Conservation (phyloP, 169 alveolate species). For the Plasmodium inui region DNA sequence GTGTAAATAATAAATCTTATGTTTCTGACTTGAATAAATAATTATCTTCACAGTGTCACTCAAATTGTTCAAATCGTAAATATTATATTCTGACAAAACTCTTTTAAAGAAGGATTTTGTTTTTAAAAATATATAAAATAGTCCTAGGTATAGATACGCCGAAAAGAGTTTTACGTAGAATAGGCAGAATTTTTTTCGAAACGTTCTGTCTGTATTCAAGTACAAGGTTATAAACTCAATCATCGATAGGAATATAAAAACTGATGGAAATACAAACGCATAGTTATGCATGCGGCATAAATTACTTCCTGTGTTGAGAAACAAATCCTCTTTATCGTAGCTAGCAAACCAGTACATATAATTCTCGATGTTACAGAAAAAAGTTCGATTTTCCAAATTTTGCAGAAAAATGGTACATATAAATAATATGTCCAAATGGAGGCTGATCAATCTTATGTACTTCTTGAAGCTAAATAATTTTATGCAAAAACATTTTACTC, state of each 20-base stretch:
- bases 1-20: constrained; percentile 30
- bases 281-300: constrained; percentile 52
- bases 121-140: constrained; percentile 55
- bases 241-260: constrained; percentile 26
- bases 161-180: constrained; percentile 11
- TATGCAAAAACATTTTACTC: background rate
- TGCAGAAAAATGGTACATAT: constrained; percentile 33
- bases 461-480: constrained; percentile 19
- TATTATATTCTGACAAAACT: constrained; percentile 21
- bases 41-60: constrained; percentile 46
- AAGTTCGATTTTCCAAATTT: constrained; percentile 39
- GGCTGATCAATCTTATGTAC: constrained; percentile 13
- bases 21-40: constrained; percentile 51
- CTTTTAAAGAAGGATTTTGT: constrained; percentile 21
- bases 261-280: constrained; percentile 25
- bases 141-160: constrained; percentile 30
- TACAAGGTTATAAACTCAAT: constrained; percentile 34
- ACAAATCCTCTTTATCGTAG: constrained; percentile 16
- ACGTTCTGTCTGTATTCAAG: constrained; percentile 17
- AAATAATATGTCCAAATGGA: constrained; percentile 59
- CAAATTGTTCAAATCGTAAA: constrained; percentile 7
- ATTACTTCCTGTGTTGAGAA: constrained; percentile 37
- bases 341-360: constrained; percentile 41
- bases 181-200: constrained; percentile 36
- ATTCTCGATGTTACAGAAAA: constrained; percentile 50